Conservation (phyloP, 805 yeast genomes). For the Wickerhamomyces strasburgensis region DNA sequence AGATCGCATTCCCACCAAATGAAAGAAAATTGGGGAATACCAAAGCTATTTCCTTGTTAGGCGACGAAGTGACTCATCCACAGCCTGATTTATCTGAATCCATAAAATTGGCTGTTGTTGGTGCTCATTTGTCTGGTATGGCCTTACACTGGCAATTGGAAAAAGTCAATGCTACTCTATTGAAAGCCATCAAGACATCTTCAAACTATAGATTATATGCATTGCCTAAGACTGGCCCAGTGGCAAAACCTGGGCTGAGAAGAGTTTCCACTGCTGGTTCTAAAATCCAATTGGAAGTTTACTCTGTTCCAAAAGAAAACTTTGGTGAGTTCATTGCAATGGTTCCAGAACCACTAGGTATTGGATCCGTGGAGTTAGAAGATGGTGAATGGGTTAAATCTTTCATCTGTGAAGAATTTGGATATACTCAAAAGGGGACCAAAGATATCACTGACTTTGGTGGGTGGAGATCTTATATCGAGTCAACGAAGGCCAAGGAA, state of each 20-base stretch:
- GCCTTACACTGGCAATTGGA: conserved; percentile 93
- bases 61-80: conserved; percentile 41
- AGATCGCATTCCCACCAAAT: conserved; percentile 36
- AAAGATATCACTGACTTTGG: conserved; percentile 81
- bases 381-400: conserved; percentile 86
- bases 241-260: conserved; percentile 85
- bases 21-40: conserved; percentile 58
- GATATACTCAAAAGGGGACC: conserved; percentile 68
- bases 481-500: conserved; percentile 27
- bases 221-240: conserved; percentile 74
- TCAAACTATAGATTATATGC: conserved; percentile 73
- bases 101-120: conserved; percentile 80
- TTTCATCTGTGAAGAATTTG: conserved; percentile 89
- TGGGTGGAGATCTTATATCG: conserved; percentile 75
- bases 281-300: conserved; percentile 71
- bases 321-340: conserved; percentile 81
- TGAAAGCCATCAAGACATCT: conserved; percentile 65
- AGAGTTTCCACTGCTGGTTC: conserved; percentile 48
- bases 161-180: conserved; percentile 70
- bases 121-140: conserved; percentile 88
- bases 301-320: conserved; percentile 69
- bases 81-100: conserved; percentile 36
- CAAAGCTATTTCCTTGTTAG: conserved; percentile 22
- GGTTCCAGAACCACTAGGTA: conserved; percentile 95
- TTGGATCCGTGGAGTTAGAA: conserved; percentile 83